Base-by-base conservation (phyloP, 179 eudicot genomes). In the Amaranthus tricolor region DNA sequence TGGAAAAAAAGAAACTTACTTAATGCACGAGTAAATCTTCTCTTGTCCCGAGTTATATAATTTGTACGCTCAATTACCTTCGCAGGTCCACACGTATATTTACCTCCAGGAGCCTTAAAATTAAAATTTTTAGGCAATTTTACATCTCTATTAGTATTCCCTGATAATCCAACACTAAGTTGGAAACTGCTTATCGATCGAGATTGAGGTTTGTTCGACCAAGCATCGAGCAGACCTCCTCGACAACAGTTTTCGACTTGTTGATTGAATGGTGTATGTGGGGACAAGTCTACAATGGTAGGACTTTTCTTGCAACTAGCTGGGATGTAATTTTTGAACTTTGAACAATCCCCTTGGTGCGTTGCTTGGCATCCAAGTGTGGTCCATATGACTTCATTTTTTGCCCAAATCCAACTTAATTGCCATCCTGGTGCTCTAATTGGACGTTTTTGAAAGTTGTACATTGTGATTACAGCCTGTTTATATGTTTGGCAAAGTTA, bases 401-500 rank as follows among this genome's bases (percentile, higher is more conserved):
- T 75, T 8, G 90, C 86, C 94, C 96, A 93, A 7, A 91, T 84
- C 96, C 98, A 91, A 56, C 89, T 86, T 58, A 93, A 64, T 51
- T 80, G n/a, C 96, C 98, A 93, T 14, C 98, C 96, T 0, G 96
- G 98, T 9, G 92, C 84, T 79, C 85, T 87, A 66, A 80, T 89
- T 12, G 96, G 89, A 44, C 81, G 80, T 73, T 81, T 80, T 76
- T 93, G 96, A 81, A 81, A 89, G 82, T 93, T 91, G 84, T 51
- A 85, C 76, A 93, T 89, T 14, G 96, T 88, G 7, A 93, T 90
- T 20, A 67, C 66, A 2, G 94, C 89, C 94, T 93, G 4, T n/a
- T 7, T 15, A 12, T 31, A 16, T 19, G 31, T 59, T 31, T 31
- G 40, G 40, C 40, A 31, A 31, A 31, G 40, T 31, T 31, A 31